A percentile compares a stretch with the other conserved stretches of the same genome.
Conservation (phyloP, 495 filamentous ascomycete species). For the Apodospora peruviana region DNA sequence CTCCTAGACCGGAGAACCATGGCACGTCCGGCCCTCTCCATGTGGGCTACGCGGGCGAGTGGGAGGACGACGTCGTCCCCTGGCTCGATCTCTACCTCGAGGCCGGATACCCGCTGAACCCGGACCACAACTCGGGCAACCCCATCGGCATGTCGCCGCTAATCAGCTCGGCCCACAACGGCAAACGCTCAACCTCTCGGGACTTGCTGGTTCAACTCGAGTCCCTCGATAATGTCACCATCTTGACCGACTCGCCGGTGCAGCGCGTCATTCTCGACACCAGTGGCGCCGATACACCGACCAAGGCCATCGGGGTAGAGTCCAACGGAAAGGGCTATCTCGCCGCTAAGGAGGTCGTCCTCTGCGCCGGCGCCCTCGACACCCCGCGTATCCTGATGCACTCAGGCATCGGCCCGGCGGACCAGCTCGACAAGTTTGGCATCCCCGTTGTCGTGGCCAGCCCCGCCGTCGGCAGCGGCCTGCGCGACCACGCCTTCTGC, state of each 20-base stretch:
- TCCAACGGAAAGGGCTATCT: conserved; percentile 30
- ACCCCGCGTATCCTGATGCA: conserved; percentile 58
- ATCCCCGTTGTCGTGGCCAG: conserved; percentile 47
- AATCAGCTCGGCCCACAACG: conserved; percentile 43
- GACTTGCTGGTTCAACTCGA: conserved; percentile 38
- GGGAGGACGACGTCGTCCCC: conserved; percentile 41
- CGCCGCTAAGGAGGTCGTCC: conserved; percentile 54
- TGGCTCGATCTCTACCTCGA: conserved; percentile 36
- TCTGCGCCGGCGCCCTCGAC: conserved; percentile 54
- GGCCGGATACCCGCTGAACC: conserved; percentile 43
- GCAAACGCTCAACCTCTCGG: conserved; percentile 44
- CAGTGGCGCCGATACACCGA: conserved; percentile 9
- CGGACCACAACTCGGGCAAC: conserved; percentile 56
- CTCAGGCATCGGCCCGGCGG: conserved; percentile 55
- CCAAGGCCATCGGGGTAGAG: conserved; percentile 45
- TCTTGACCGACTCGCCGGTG: conserved; percentile 44
- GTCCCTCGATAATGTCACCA: conserved; percentile 43
- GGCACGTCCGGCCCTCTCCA: conserved; percentile 43
- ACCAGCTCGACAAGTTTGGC: conserved; percentile 44
- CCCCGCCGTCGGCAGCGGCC: conserved; percentile 49
- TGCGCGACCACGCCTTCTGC: conserved; percentile 47
- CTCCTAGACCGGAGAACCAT: conserved; percentile 37
- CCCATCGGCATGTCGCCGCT: conserved; percentile 51
- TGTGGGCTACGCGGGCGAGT: conserved; percentile 41
- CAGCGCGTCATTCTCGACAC: conserved; percentile 46